Conservation (phyloP, 2,329 filamentous ascomycete species). For the Pleoardoris graminearum region DNA sequence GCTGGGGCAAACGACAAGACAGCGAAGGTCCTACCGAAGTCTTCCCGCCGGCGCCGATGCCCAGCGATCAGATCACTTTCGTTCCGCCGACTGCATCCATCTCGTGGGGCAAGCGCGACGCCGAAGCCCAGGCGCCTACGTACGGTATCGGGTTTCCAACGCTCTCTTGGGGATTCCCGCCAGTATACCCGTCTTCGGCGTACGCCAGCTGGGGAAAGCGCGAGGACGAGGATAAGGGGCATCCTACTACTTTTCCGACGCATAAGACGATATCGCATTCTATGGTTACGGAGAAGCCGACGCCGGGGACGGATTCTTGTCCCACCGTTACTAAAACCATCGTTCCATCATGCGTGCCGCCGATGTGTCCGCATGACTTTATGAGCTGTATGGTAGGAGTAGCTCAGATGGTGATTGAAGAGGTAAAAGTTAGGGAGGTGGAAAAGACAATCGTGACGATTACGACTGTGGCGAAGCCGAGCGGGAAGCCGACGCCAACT, state of each 20-base stretch:
- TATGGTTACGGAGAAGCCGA: conserved; percentile 1
- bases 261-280: background rate
- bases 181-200: conserved; percentile 1
- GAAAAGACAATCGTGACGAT: conserved; percentile 21
- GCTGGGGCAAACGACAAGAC: conserved; percentile 12
- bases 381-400: conserved; percentile 20
- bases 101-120: conserved; percentile 19
- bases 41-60: conserved; percentile 2
- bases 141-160: background rate
- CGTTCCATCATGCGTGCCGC: conserved; percentile 21
- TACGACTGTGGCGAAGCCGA: conserved; percentile 11
- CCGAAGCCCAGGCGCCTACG: background rate
- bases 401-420: conserved; percentile 9
- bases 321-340: conserved; percentile 16
- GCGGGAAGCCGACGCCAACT: background rate
- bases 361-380: conserved; percentile 16
- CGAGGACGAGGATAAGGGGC: conserved; percentile 5
- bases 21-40: conserved; percentile 1
- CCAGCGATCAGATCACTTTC: conserved; percentile 7
- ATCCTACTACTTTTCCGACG: background rate
- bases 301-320: background rate
- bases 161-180: background rate
- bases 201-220: conserved; percentile 21
- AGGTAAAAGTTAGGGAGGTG: conserved; percentile 7
- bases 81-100: conserved; percentile 7